A percentile compares a stretch with the other conserved stretches of the same genome.
phyloP scores from a whole-genome alignment of 306 rosid species.

The Clitoria ternatea region DNA sequence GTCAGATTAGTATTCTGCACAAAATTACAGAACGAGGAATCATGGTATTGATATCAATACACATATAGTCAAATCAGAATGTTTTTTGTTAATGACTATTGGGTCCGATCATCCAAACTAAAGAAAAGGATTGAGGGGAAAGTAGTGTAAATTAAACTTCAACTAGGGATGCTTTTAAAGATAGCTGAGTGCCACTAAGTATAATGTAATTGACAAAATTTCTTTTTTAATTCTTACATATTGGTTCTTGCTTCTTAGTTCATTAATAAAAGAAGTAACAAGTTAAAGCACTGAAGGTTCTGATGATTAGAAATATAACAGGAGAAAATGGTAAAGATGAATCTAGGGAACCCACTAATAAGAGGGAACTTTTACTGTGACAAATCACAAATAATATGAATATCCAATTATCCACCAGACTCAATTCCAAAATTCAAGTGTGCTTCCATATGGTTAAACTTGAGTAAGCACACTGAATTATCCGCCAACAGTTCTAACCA shows the following conservation, averaged over 20 bases:
- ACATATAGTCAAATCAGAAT: conserved; percentile 32
- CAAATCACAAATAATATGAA: neutral
- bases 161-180: neutral
- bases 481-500: no score
- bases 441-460: no score
- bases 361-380: neutral
- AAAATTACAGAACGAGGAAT: conserved; percentile 20
- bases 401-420: no score
- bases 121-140: neutral
- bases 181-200: conserved; percentile 14
- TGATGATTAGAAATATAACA: neutral
- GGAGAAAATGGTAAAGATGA: conserved; percentile 5
- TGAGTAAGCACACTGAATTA: no score
- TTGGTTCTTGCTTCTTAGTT: neutral
- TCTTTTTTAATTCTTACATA: neutral
- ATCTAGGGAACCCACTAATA: neutral
- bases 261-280: neutral
- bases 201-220: neutral
- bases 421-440: no score
- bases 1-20: conserved; percentile 17
- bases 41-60: neutral
- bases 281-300: neutral
- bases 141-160: neutral
- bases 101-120: neutral
- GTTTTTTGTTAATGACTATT: neutral